Base-by-base conservation (phyloP, 192 early-diverging fungal genomes). In the Paraglomus occultum region DNA sequence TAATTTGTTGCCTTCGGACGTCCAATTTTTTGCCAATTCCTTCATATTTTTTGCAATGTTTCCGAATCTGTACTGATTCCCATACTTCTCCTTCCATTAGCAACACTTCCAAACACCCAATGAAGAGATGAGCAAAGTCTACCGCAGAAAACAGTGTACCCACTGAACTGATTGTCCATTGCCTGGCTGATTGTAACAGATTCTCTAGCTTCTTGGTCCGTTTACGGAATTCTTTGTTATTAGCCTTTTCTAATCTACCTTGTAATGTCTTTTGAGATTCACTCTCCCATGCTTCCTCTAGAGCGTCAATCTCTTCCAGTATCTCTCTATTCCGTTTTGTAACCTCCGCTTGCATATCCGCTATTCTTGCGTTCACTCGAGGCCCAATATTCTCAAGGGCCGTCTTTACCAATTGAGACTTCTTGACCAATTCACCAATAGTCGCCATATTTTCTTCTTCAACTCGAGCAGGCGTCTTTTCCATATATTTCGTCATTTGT, bases 51-150 rank as follows among this genome's bases (percentile, higher is more conserved):
- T 87, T 82, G 23, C 76, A 74, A 47, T 79, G 77, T 17, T 73
- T 69, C 45, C 77, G 81, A 12, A 85, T 70, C 12, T 78, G 78
- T 9, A 89, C 80, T 1, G 85, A 84, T 51, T 92, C 90, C 65
- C 87, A 72, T 17, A 86, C 82, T 74, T 92, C 88, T 4, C 86
- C 90, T 77, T 92, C 90, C 39, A 86, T 84, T 82, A 91, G 87
- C 66, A 92, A 67, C 40, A 88, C 79, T 39, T 84, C 87, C n/a
- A 91, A 72, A 46, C 84, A 88, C 50, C 82, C 83, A 2, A 85
- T 72, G 8, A 78, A 82, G 42, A 90, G 79, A 8, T 69, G 73
- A 0, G 84, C 85, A 17, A 89, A 79, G 43, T 86, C 85, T 0
- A 79, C 70, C 14, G 80, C 79, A 1, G 85, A 79, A 70, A 89